Conservation (phyloP, 208 protist genomes). For the Trypanosoma melophagium region DNA sequence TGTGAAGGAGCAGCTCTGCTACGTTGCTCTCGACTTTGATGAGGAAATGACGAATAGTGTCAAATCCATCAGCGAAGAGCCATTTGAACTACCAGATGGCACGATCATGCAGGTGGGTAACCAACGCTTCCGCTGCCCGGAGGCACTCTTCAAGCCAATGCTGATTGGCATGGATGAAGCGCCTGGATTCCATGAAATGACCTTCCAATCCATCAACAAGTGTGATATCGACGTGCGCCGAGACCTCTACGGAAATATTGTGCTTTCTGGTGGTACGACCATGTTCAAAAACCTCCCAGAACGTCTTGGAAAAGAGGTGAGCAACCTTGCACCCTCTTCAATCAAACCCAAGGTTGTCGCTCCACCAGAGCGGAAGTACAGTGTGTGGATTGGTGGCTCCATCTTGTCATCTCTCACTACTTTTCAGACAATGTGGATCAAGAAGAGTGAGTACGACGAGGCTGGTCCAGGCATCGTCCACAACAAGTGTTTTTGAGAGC, state of each 20-base stretch:
- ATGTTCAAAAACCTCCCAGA: conserved; percentile 98
- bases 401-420: conserved; percentile 96
- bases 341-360: conserved; percentile 97
- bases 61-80: conserved; percentile 82
- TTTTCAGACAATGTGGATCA: conserved; percentile 98
- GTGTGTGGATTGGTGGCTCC: conserved; percentile 98
- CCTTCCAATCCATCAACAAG: conserved; percentile 97
- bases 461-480: conserved; percentile 96
- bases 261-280: conserved; percentile 95
- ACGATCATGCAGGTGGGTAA: conserved; percentile 86
- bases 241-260: conserved; percentile 96
- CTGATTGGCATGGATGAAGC: conserved; percentile 94
- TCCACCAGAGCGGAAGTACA: conserved; percentile 96
- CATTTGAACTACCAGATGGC: conserved; percentile 94
- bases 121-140: conserved; percentile 92
- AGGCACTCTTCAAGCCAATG: conserved; percentile 96
- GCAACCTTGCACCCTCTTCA: conserved; percentile 92
- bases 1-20: conserved; percentile 95
- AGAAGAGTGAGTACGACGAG: conserved; percentile 99
- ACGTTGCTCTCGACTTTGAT: conserved; percentile 95
- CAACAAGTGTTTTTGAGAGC: conserved; percentile 95
- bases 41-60: conserved; percentile 93
- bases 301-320: conserved; percentile 95
- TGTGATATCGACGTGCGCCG: conserved; percentile 94
- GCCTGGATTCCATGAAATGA: conserved; percentile 95